These are phyloP conservation scores for Lasiodiplodia citricola DNA, from an alignment of 2,329 filamentous ascomycete genomes.

Conservation along the genomic window DNA sequence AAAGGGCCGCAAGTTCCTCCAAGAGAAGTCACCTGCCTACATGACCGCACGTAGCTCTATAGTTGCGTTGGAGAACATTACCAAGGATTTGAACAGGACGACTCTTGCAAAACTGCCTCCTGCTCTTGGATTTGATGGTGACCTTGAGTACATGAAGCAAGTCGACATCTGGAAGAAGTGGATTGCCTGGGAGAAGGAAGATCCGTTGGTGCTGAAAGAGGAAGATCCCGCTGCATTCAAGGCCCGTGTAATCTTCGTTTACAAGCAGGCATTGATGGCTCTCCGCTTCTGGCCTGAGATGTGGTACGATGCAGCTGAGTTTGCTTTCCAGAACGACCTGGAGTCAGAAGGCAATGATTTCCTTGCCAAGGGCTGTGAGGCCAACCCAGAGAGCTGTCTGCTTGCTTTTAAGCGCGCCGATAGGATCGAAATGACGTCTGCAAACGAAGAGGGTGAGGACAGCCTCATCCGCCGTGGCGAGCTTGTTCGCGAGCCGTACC, in stretches of 20 bases:
- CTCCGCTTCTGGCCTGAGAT: slow-evolving; percentile 93
- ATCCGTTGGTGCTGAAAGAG: slow-evolving; percentile 82
- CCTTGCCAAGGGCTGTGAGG: slow-evolving; percentile 78
- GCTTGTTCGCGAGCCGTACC: slow-evolving; percentile 81
- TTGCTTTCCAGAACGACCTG: slow-evolving; percentile 81
- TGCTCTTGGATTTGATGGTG: slow-evolving; percentile 82
- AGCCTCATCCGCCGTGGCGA: slow-evolving; percentile 68
- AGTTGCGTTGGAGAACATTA: slow-evolving; percentile 88
- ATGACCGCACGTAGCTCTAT: slow-evolving; percentile 95
- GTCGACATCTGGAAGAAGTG: slow-evolving; percentile 90
- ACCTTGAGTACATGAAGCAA: slow-evolving; percentile 82
- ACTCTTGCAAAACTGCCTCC: slow-evolving; percentile 84
- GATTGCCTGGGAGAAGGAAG: slow-evolving; percentile 94
- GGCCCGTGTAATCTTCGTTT: slow-evolving; percentile 83
- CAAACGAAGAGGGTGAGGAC: slow-evolving; percentile 77
- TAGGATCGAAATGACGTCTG: slow-evolving; percentile 78
- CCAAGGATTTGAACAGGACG: slow-evolving; percentile 73
- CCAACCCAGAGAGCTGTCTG: slow-evolving; percentile 92
- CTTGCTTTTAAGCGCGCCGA: slow-evolving; percentile 90
- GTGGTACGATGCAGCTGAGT: slow-evolving; percentile 94
- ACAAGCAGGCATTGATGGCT: slow-evolving; percentile 92
- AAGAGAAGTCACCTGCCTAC: slow-evolving; percentile 89
- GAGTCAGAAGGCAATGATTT: slow-evolving; percentile 77
- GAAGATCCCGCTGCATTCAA: slow-evolving; percentile 79
- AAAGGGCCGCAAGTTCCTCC: slow-evolving; percentile 89